Base-by-base conservation (phyloP, 768 basidiomycete species). In the Tulasnella sp. region DNA sequence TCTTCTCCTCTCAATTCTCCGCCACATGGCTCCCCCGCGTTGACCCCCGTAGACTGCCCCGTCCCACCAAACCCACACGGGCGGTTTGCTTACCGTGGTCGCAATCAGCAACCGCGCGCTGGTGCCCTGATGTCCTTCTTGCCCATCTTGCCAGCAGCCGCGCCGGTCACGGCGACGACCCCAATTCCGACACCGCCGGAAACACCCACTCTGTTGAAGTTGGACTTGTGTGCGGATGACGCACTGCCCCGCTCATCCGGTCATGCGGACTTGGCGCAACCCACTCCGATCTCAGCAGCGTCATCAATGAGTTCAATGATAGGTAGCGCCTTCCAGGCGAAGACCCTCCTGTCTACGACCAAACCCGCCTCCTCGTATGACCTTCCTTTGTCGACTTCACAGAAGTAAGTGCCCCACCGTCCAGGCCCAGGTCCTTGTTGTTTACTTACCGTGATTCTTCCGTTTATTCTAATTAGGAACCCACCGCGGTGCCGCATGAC, bases 11-110 rank as follows among this genome's bases (percentile, higher is more conserved):
- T 76, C 31, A 40, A 70, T 40, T 69, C 75, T 40, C 64, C 75
- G 25, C 75, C 73, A 29, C 49, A 74, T 74, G 73, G 73, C n/a
- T 74, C 73, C 73, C 73, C 73, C 34, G 49, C 54, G 31, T 58
- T 74, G 49, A 58, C 73, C 49, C 73, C 73, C 34, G 73, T 74
- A 25, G 54, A 74, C 31, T 42, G 38, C 34, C 34, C 45, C 9
- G 42, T 38, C 36, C 73, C 58, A 34, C 58, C 58, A 34, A 64
- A 64, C 58, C 58, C 58, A 25, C 58, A 64, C 58, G 58, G 58
- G 15, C 58, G 58, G 25, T 64, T 64, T 34, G 58, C 58, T 29
- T 64, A 64, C 58, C 58, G 58, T 4, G 58, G 58, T 64, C 58
- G 58, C 58, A 64, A 37, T 29, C 73, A 67, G 73, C 69, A 67